Evolutionary conservation across 768 basidiomycete genomes (phyloP).

Genomic region (Macrolepiota dolichaula): DNA sequence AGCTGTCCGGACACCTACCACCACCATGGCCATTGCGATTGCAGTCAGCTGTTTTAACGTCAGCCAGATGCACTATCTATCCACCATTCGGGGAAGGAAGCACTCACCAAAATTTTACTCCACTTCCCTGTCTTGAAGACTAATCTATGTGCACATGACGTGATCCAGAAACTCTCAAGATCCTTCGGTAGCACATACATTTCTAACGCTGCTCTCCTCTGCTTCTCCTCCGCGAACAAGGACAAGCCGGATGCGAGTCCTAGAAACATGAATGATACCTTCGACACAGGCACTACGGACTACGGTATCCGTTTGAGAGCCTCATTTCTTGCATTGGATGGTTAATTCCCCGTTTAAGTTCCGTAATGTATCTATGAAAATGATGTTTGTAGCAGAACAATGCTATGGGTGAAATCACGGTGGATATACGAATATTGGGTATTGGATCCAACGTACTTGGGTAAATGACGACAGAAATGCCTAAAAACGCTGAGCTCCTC

Average conservation of each 20-base stretch:
- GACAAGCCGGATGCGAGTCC: slow-evolving; percentile 72
- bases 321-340: slow-evolving; percentile 24
- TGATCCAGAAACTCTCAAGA: slow-evolving; percentile 87
- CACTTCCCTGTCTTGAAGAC: slow-evolving; percentile 69
- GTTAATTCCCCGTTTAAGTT: slow-evolving; percentile 2
- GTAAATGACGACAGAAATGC: slow-evolving; percentile 76
- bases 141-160: slow-evolving; percentile 69
- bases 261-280: no score
- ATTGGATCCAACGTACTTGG: no score
- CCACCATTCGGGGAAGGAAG: slow-evolving; percentile 6
- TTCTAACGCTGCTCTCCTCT: slow-evolving; percentile 85
- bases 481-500: slow-evolving; percentile 87
- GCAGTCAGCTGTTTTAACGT: slow-evolving; percentile 46
- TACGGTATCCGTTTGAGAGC: slow-evolving; percentile 39
- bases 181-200: slow-evolving; percentile 91
- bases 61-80: not conserved
- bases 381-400: slow-evolving; percentile 67
- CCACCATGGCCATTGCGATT: slow-evolving; percentile 83
- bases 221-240: slow-evolving; percentile 83
- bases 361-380: slow-evolving; percentile 44
- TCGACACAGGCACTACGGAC: slow-evolving; percentile 56
- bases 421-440: no score
- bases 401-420: slow-evolving; percentile 22
- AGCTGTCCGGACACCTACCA: slow-evolving; percentile 64
- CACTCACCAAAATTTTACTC: slow-evolving; percentile 82